phyloP scores from a whole-genome alignment of 805 yeast species.

The Hanseniaspora clermontiae region DNA sequence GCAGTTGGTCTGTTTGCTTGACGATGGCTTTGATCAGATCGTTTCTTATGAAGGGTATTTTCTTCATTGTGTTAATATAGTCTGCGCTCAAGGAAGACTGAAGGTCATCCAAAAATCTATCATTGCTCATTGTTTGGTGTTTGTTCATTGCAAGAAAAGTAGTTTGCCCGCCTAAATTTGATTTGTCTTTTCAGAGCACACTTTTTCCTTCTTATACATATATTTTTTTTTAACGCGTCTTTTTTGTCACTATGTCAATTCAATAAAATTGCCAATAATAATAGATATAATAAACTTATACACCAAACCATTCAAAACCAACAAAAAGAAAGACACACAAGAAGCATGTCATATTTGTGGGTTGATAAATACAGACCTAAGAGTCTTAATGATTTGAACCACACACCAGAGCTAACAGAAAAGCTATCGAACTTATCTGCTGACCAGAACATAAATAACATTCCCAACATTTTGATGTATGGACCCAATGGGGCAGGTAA shows the following conservation, averaged over 20 bases:
- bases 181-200: neutral
- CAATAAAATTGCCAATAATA: no score
- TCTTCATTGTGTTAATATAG: neutral
- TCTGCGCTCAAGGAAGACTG: neutral
- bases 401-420: conserved; percentile 51
- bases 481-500: conserved; percentile 98
- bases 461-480: conserved; percentile 83
- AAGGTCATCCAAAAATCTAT: neutral
- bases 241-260: no score
- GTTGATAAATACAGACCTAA: conserved; percentile 87
- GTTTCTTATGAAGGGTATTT: neutral
- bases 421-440: conserved; percentile 41
- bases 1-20: neutral
- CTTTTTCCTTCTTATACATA: neutral
- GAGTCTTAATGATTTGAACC: conserved; percentile 48
- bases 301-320: neutral
- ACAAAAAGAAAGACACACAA: neutral
- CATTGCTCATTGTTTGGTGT: neutral
- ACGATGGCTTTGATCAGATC: neutral
- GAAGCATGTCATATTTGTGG: conserved; percentile 74
- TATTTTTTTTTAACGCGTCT: neutral
- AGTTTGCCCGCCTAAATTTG: neutral
- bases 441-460: conserved; percentile 35
- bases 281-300: neutral
- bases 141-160: neutral